phyloP scores from a whole-genome alignment of 768 basidiomycete genomes.

The Clavaria fumosa region DNA sequence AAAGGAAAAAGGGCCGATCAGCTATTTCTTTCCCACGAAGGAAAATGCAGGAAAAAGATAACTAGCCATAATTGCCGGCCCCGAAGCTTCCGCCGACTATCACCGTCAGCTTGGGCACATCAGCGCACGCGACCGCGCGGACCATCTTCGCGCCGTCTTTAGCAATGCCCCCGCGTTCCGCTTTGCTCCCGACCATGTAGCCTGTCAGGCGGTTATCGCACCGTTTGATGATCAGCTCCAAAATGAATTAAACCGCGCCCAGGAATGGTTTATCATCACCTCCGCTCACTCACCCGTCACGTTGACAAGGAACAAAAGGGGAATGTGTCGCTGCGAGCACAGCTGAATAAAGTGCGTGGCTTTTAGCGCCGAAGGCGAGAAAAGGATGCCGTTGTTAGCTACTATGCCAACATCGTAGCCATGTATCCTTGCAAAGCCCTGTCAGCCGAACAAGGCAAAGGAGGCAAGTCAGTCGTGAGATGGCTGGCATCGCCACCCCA shows the following conservation, averaged over 20 bases:
- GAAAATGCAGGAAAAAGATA: too few species aligned
- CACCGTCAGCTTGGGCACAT: conserved; percentile 89
- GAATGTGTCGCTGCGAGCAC: conserved; percentile 82
- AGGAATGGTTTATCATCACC: too few species aligned
- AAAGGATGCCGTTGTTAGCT: conserved; percentile 89
- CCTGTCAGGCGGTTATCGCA: conserved; percentile 21
- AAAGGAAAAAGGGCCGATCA: too few species aligned
- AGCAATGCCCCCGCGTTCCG: conserved; percentile 87
- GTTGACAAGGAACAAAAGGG: conserved; percentile 86
- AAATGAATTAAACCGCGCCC: conserved; percentile 1
- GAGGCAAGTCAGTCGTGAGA: too few species aligned
- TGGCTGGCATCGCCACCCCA: too few species aligned
- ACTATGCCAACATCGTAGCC: conserved; percentile 85
- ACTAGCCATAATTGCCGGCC: conserved; percentile 83
- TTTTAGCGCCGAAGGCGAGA: conserved; percentile 87
- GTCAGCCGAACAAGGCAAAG: too few species aligned
- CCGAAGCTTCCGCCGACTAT: conserved; percentile 89
- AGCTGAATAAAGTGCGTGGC: conserved; percentile 92
- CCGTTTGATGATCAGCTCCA: neutral
- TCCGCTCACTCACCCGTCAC: conserved; percentile 72
- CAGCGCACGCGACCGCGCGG: conserved; percentile 82
- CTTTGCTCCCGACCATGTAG: conserved; percentile 96
- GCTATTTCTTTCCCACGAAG: too few species aligned
- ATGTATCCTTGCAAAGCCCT: conserved; percentile 84
- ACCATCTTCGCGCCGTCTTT: conserved; percentile 98